These are phyloP conservation scores for Podospora comata DNA, from an alignment of 495 filamentous ascomycete species.

Conservation along the genomic window DNA sequence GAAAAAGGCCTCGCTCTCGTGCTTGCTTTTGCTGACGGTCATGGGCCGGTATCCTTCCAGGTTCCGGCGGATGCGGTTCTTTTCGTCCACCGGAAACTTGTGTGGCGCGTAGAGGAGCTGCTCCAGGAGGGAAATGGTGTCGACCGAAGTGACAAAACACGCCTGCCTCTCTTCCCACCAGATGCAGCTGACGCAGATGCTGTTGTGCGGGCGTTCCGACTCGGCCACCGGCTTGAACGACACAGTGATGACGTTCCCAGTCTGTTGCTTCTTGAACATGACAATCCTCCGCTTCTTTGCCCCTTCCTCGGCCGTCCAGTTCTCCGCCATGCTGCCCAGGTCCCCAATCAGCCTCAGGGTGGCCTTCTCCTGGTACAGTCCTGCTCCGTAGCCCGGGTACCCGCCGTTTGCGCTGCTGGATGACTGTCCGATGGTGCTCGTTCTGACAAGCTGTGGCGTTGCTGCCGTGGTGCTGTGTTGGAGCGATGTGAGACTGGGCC, in stretches of 20 bases:
- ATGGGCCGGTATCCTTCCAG: slow-evolving; percentile 85
- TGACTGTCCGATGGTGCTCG: slow-evolving; percentile 1
- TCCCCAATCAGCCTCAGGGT: slow-evolving; percentile 81
- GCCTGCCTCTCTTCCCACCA: slow-evolving; percentile 87
- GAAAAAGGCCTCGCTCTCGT: slow-evolving; percentile 93
- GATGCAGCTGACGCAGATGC: slow-evolving; percentile 86
- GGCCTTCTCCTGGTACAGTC: slow-evolving; percentile 79
- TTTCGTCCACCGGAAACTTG: slow-evolving; percentile 90
- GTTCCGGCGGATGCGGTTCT: slow-evolving; percentile 94
- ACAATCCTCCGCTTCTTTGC: slow-evolving; percentile 76
- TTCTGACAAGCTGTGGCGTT: neutral
- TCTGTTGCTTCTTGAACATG: slow-evolving; percentile 76
- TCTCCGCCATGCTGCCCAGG: slow-evolving; percentile 69
- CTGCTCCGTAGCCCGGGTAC: slow-evolving; percentile 32
- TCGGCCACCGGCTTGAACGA: slow-evolving; percentile 68
- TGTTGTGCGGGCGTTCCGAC: slow-evolving; percentile 68
- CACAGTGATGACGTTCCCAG: slow-evolving; percentile 66
- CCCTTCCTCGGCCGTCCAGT: slow-evolving; percentile 79
- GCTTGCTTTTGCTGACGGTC: slow-evolving; percentile 88
- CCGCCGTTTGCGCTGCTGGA: slow-evolving; percentile 10
- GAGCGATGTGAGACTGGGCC: slow-evolving; percentile 34
- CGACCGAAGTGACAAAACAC: slow-evolving; percentile 91
- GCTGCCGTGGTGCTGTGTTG: neutral
- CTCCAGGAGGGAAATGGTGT: slow-evolving; percentile 90
- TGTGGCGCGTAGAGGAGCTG: slow-evolving; percentile 68